phyloP scores from a whole-genome alignment of 1,284 basidiomycete species.

The Neotropicomus parvogracilis region DNA sequence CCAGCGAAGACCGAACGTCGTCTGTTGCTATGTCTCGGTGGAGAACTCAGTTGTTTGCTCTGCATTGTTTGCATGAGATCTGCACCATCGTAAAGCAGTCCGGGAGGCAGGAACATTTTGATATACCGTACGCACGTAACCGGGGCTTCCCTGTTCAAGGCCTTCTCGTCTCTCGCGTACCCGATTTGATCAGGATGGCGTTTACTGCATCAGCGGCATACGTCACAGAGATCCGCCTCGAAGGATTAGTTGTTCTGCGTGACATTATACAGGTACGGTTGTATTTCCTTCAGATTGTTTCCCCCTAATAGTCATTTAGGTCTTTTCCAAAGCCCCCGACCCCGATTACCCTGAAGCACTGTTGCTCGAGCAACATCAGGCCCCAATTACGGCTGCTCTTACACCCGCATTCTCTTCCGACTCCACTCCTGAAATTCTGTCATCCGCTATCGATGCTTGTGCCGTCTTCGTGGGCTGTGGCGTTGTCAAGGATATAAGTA shows the following conservation, averaged over 20 bases:
- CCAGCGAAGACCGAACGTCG: conserved; percentile 35
- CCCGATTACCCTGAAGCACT: conserved; percentile 90
- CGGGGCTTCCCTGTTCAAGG: conserved; percentile 46
- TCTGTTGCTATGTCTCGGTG: conserved; percentile 73
- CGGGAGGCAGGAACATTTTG: conserved; percentile 78
- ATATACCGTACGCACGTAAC: conserved; percentile 61
- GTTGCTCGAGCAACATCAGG: conserved; percentile 97
- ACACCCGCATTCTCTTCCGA: conserved; percentile 95
- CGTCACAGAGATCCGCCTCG: conserved; percentile 92
- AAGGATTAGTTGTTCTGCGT: conserved; percentile 84
- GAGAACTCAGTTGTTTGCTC: conserved; percentile 94
- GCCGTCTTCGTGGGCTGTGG: conserved; percentile 95
- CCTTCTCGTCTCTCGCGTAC: conserved; percentile 76
- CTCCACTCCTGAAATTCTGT: conserved; percentile 92
- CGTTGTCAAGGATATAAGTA: conserved; percentile 84
- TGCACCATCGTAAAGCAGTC: conserved; percentile 73
- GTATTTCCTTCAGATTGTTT: neutral
- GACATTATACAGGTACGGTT: conserved; percentile 87
- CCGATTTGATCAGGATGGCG: conserved; percentile 95
- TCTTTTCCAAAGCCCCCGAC: conserved; percentile 84
- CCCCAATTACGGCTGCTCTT: conserved; percentile 96
- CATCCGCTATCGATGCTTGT: conserved; percentile 89
- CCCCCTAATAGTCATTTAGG: conserved; percentile 41
- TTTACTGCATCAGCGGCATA: conserved; percentile 96
- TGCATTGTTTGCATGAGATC: conserved; percentile 90